Conservation (phyloP, 2,329 filamentous ascomycete species). For the Helotiales sp. region DNA sequence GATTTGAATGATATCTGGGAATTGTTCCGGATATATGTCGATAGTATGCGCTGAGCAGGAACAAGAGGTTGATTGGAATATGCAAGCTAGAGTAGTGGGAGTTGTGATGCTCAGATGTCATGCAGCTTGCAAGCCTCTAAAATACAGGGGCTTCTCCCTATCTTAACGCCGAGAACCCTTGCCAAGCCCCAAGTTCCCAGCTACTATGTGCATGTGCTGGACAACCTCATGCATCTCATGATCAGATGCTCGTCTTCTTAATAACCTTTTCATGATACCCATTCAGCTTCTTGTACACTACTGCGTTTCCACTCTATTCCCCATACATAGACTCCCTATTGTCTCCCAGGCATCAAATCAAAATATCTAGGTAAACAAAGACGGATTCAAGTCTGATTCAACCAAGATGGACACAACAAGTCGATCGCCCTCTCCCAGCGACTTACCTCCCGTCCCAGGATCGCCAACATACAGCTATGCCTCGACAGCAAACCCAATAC, state of each 20-base stretch:
- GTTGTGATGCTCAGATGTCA: neutral
- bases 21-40: neutral
- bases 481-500: slow-evolving; percentile 59
- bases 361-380: slow-evolving; percentile 22
- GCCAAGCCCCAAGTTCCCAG: no score
- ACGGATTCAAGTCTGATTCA: slow-evolving; percentile 6
- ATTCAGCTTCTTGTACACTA: slow-evolving; percentile 1
- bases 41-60: neutral
- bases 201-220: neutral
- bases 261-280: slow-evolving; percentile 6
- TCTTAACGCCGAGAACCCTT: no score
- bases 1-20: neutral
- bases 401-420: slow-evolving; percentile 14
- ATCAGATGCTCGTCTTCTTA: neutral
- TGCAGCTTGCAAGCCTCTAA: neutral
- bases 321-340: neutral
- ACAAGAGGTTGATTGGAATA: neutral
- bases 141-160: neutral
- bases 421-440: slow-evolving; percentile 50
- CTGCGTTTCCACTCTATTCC: neutral
- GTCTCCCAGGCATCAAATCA: neutral
- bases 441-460: slow-evolving; percentile 59
- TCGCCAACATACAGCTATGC: slow-evolving; percentile 65
- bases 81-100: neutral
- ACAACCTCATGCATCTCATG: neutral